Evolutionary conservation across 495 filamentous ascomycete species (phyloP).

Genomic region (Neurospora cerealis): DNA sequence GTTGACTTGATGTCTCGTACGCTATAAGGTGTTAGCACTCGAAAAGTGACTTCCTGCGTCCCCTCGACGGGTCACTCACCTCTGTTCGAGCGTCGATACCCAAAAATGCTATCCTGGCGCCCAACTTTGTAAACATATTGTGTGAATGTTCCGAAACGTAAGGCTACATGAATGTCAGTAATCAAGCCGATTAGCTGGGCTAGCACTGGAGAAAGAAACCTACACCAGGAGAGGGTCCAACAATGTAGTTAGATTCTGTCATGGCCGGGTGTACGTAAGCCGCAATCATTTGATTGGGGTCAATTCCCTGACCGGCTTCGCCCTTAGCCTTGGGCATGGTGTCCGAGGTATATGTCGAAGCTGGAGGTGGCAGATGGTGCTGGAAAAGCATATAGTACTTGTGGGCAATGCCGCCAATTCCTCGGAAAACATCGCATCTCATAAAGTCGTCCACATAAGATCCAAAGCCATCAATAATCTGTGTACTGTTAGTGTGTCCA

Average conservation of each 20-base stretch:
- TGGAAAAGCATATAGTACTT: conserved; percentile 95
- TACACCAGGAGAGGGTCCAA: conserved; percentile 60
- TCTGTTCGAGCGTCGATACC: conserved; percentile 88
- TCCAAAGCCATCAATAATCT: conserved; percentile 89
- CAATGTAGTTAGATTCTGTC: conserved; percentile 64
- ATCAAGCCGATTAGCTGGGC: conserved; percentile 13
- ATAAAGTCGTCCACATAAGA: conserved; percentile 92
- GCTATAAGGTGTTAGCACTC: conserved; percentile 22
- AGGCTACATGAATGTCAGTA: conserved; percentile 20
- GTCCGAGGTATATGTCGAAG: conserved; percentile 67
- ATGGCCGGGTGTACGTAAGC: conserved; percentile 55
- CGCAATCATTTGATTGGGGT: conserved; percentile 57
- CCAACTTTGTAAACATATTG: conserved; percentile 75
- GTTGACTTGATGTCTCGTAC: conserved; percentile 85
- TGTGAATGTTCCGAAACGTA: conserved; percentile 76
- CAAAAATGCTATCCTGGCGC: conserved; percentile 71
- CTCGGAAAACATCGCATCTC: conserved; percentile 78
- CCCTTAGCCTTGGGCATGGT: conserved; percentile 12
- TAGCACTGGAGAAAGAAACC: neutral
- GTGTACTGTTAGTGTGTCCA: neutral
- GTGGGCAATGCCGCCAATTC: conserved; percentile 76
- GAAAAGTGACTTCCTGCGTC: too few species aligned
- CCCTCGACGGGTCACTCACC: conserved; percentile 1
- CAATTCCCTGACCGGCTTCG: conserved; percentile 38
- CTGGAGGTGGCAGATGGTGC: conserved; percentile 76